Percentiles rank a stretch among this genome's conserved stretches.
Conservation (phyloP, 2,329 filamentous ascomycete genomes). For the Neopestalotiopsis sp. region DNA sequence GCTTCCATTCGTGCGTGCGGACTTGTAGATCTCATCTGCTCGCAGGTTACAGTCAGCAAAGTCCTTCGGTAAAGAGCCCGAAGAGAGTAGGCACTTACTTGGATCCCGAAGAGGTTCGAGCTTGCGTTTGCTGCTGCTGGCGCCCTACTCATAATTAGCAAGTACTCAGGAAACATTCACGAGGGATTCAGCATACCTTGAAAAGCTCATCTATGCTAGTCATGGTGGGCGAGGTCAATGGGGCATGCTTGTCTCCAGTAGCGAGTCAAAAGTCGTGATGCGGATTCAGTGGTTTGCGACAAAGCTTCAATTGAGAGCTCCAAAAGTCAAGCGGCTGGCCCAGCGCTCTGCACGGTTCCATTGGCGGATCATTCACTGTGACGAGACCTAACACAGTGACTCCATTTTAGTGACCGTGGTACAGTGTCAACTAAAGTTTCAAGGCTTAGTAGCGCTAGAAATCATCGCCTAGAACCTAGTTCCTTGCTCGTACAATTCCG, state of each 20-base stretch:
- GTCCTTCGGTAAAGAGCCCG: constrained; percentile 4
- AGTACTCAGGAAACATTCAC: neutral
- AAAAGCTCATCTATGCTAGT: constrained; percentile 65
- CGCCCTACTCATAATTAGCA: constrained; percentile 36
- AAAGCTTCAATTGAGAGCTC: constrained; percentile 3
- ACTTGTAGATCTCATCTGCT: constrained; percentile 68
- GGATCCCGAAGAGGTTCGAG: constrained; percentile 66
- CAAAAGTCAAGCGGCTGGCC: neutral
- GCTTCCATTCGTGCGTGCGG: constrained; percentile 57
- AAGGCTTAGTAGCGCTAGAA: neutral
- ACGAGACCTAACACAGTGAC: neutral
- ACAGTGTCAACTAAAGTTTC: neutral
- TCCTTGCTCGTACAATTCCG: neutral
- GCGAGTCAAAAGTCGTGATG: neutral
- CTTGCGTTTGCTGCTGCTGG: constrained; percentile 64
- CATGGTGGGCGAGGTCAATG: constrained; percentile 42
- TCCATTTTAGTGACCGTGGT: neutral
- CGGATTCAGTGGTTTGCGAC: neutral
- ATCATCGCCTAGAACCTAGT: no score
- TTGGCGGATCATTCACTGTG: neutral
- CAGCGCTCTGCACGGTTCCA: neutral
- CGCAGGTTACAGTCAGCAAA: constrained; percentile 1
- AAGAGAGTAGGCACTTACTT: constrained; percentile 50
- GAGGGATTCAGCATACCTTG: constrained; percentile 46
- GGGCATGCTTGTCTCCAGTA: neutral